Evolutionary conservation across 192 early-diverging fungal species (phyloP).

Genomic region (Coemansia sp.): DNA sequence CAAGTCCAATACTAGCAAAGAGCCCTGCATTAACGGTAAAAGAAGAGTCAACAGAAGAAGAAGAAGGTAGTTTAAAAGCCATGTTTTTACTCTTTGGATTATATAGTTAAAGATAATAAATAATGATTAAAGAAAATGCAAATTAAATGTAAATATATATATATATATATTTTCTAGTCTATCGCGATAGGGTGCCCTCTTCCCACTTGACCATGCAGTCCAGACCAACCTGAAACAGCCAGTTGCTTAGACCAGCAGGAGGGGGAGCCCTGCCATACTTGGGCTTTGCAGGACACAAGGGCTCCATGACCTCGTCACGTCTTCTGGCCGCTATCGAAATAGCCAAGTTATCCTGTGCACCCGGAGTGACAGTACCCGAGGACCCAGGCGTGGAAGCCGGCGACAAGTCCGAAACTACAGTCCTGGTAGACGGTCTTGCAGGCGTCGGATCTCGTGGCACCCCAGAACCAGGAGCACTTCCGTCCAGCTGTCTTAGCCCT

Average conservation of each 20-base stretch:
- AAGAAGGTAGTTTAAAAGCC: neutral
- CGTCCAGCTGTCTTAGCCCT: neutral
- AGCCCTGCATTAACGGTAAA: neutral
- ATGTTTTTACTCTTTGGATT: neutral
- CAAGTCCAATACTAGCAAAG: neutral
- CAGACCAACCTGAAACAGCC: conserved; percentile 49
- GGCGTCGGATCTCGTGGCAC: neutral
- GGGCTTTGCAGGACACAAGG: conserved; percentile 23
- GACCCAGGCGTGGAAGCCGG: neutral
- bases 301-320: conserved; percentile 45
- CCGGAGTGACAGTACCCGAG: neutral
- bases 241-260: conserved; percentile 42
- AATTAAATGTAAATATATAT: neutral
- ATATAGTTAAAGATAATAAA: neutral
- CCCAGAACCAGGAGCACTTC: neutral
- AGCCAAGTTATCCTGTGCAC: neutral
- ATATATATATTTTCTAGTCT: conserved; percentile 7
- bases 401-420: neutral
- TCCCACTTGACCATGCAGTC: conserved; percentile 54
- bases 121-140: neutral
- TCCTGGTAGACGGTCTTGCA: neutral
- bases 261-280: neutral
- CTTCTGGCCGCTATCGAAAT: neutral
- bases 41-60: neutral
- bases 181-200: conserved; percentile 37